Evolutionary conservation across 495 filamentous ascomycete species (phyloP), one percentile per base, ranked within the genome.

Genomic region (Penicillium tannophilum): DNA sequence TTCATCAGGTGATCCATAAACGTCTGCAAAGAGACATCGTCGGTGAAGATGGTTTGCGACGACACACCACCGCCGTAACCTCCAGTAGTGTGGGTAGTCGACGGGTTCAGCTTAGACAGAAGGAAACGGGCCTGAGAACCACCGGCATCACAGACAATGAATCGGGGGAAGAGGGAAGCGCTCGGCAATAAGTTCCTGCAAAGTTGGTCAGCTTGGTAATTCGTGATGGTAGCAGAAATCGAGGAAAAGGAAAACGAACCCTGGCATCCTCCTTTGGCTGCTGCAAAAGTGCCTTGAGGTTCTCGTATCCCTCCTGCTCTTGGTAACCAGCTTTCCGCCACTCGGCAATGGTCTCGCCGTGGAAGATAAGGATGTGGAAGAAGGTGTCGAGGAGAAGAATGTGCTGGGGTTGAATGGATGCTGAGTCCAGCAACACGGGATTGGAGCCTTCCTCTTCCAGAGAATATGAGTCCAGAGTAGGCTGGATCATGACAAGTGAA

Each of bases 1-100:
- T 99, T 99, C 95, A 99, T 99, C 71, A 99, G 77, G 79, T 96
- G 91, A 62, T 99, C 95, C 94, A 98, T 99, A 70, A 99, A 99
- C 7, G 93, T 98, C 75, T 98, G 94, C 69, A 99, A 78, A 23
- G 92, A 97, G 52, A 99, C 95, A 75, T 99, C 95, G 66, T 99
- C 95, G 2, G 95, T 99, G 76, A 99, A 99, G 63, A 99, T 98
- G 14, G 95, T 99, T 77, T 98, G 95, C 33, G 94, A 92, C 20
- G 89, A 93, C 67, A 96, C 91, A 19, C 89, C 83, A 59, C 92
- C 93, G 54, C 95, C 94, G 63, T 96, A 97, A 8, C 90, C 88
- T 47, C 91, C 90, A 0, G 89, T 91, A 12, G 93, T 96, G 71
- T 99, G 94, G n/a, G 95, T 98, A 12, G 95, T 99, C 2, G 90